A percentile compares a stretch with the other conserved stretches of the same genome.
These are phyloP conservation scores for Chlorella variabilis DNA, from an alignment of 163 green algal genomes.

Conservation along the genomic window DNA sequence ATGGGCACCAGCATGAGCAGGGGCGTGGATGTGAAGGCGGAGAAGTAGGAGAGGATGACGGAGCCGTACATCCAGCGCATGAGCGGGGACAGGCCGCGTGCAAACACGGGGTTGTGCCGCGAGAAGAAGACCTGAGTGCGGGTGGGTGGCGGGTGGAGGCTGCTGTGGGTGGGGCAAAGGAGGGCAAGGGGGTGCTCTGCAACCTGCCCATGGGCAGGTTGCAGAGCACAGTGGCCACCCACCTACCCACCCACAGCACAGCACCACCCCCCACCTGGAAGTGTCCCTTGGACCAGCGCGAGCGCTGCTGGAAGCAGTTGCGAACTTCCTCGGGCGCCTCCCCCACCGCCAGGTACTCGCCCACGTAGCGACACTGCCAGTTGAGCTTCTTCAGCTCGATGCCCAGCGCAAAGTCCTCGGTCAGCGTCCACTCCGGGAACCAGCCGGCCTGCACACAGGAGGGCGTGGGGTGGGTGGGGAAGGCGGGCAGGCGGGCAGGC, in stretches of 20 bases:
- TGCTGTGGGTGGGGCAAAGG: too few relatives aligned
- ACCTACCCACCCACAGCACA: too few relatives aligned
- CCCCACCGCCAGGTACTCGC: constrained; percentile 72
- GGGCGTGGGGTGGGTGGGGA: neutral
- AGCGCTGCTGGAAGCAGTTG: constrained; percentile 77
- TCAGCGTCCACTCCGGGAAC: constrained; percentile 71
- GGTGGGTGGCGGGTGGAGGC: too few relatives aligned
- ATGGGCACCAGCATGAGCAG: constrained; percentile 61
- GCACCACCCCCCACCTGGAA: constrained; percentile 58
- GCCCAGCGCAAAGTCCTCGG: constrained; percentile 74
- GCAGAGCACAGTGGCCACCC: too few relatives aligned
- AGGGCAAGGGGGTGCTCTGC: too few relatives aligned
- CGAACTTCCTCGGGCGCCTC: constrained; percentile 70
- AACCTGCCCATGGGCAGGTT: too few relatives aligned
- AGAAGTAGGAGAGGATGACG: constrained; percentile 59
- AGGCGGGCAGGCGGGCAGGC: neutral
- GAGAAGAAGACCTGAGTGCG: constrained; percentile 44
- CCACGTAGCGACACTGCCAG: constrained; percentile 73
- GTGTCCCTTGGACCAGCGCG: constrained; percentile 73
- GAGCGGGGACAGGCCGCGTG: constrained; percentile 27
- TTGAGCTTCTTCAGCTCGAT: constrained; percentile 69
- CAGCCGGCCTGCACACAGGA: constrained; percentile 49
- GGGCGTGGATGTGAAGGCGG: constrained; percentile 48
- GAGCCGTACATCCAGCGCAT: constrained; percentile 60
- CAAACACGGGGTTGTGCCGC: constrained; percentile 47